A percentile compares a stretch with the other conserved stretches of the same genome.
Evolutionary conservation across 805 yeast genomes (phyloP).

Genomic region (Pichia pseudocactophila): DNA sequence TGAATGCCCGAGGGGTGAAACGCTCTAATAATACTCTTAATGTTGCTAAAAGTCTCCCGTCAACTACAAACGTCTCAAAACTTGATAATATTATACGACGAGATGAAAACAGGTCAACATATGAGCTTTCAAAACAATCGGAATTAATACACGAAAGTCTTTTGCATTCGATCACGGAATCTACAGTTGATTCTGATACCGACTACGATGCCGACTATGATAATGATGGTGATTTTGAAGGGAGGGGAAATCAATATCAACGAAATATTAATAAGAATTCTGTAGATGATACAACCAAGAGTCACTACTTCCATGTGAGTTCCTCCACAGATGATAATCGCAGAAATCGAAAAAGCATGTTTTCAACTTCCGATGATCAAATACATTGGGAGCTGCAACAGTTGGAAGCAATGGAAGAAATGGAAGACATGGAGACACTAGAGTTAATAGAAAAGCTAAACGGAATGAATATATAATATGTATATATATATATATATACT

Average conservation of each 20-base stretch:
- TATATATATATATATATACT: too few species aligned
- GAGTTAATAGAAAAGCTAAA: slow-evolving; percentile 1
- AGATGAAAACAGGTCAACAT: slow-evolving; percentile 14
- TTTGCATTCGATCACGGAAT: slow-evolving; percentile 7
- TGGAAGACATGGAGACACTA: background rate
- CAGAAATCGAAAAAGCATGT: too few species aligned
- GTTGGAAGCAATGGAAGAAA: background rate
- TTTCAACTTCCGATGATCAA: background rate
- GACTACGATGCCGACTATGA: slow-evolving; percentile 24
- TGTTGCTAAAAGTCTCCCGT: background rate
- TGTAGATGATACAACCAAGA: too few species aligned
- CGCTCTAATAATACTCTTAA: background rate
- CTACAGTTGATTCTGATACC: slow-evolving; percentile 10
- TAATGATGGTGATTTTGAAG: slow-evolving; percentile 15
- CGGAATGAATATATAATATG: slow-evolving; percentile 7
- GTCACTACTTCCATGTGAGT: too few species aligned
- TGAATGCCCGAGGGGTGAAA: too few species aligned
- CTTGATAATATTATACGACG: slow-evolving; percentile 20
- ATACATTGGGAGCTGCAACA: slow-evolving; percentile 1
- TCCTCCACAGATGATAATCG: too few species aligned
- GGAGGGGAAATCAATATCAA: background rate
- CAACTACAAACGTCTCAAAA: background rate
- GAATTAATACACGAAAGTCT: slow-evolving; percentile 12
- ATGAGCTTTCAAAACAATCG: slow-evolving; percentile 17
- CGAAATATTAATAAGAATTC: background rate